Conservation (phyloP, 2,329 filamentous ascomycete genomes). For the Pezizomycotina sp. region DNA sequence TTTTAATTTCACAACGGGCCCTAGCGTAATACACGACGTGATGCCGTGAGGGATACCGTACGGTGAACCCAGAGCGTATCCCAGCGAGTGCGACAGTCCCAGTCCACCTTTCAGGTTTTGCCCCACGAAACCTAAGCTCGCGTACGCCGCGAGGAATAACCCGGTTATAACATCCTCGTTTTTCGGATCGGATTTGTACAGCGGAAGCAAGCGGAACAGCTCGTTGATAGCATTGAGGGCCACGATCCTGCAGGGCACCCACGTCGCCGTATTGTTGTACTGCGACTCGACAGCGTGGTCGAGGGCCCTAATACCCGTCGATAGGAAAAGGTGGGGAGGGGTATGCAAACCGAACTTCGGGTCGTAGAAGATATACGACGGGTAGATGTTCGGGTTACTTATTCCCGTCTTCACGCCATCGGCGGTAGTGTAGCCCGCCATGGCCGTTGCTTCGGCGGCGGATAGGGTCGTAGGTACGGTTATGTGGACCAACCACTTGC, state of each 20-base stretch:
- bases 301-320: constrained; percentile 38
- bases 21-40: constrained; percentile 39
- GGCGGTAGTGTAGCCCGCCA: constrained; percentile 37
- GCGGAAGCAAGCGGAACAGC: too few relatives aligned
- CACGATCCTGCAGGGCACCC: too few relatives aligned
- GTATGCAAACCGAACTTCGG: constrained; percentile 36
- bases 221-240: too few relatives aligned
- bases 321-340: constrained; percentile 35
- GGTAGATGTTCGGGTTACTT: constrained; percentile 31
- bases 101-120: too few relatives aligned
- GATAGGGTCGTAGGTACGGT: constrained; percentile 36
- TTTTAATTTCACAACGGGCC: constrained; percentile 39
- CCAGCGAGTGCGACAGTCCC: too few relatives aligned
- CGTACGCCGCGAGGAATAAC: too few relatives aligned
- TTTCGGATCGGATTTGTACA: too few relatives aligned
- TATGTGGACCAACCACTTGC: constrained; percentile 33
- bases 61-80: constrained; percentile 39
- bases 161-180: too few relatives aligned
- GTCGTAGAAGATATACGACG: constrained; percentile 39
- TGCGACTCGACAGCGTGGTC: constrained; percentile 41
- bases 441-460: constrained; percentile 40
- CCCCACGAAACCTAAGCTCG: too few relatives aligned
- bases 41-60: constrained; percentile 42
- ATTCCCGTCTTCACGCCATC: constrained; percentile 38
- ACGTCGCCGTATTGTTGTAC: too few relatives aligned